phyloP scores from a whole-genome alignment of 495 filamentous ascomycete genomes.

The Aspergillus hancockii region DNA sequence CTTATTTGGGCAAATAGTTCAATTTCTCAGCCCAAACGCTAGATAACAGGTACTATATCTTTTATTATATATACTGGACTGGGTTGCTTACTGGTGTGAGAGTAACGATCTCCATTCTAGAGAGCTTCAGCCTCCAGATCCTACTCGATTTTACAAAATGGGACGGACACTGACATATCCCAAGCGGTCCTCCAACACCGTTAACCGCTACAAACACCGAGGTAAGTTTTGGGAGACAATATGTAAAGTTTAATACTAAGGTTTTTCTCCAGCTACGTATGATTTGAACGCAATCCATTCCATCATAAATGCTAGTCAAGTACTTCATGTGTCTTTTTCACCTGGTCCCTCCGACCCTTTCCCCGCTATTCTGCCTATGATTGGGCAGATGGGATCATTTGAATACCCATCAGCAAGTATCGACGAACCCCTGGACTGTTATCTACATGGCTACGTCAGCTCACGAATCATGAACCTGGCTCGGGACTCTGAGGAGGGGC shows the following conservation, averaged over 20 bases:
- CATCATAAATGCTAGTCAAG: constrained; percentile 74
- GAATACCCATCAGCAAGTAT: constrained; percentile 60
- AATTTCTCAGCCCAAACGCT: background rate
- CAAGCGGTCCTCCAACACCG: constrained; percentile 64
- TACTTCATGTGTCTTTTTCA: constrained; percentile 85
- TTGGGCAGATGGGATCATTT: constrained; percentile 79
- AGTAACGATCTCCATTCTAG: background rate
- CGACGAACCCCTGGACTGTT: constrained; percentile 71
- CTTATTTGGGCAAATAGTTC: background rate
- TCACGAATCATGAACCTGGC: constrained; percentile 74
- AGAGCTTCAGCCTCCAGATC: background rate
- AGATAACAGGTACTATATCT: background rate
- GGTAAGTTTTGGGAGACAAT: constrained; percentile 46
- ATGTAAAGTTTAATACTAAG: background rate
- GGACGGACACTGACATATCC: constrained; percentile 65
- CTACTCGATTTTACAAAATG: constrained; percentile 28
- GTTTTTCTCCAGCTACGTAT: constrained; percentile 59
- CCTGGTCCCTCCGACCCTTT: constrained; percentile 63
- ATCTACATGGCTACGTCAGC: constrained; percentile 86
- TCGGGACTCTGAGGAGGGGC: constrained; percentile 52
- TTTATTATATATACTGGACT: background rate
- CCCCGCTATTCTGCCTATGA: constrained; percentile 82
- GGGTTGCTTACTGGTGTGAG: background rate
- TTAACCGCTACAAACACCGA: constrained; percentile 68
- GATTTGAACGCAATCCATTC: constrained; percentile 73